Base-by-base conservation (phyloP, 2,329 filamentous ascomycete species). In the Claviceps sp. region DNA sequence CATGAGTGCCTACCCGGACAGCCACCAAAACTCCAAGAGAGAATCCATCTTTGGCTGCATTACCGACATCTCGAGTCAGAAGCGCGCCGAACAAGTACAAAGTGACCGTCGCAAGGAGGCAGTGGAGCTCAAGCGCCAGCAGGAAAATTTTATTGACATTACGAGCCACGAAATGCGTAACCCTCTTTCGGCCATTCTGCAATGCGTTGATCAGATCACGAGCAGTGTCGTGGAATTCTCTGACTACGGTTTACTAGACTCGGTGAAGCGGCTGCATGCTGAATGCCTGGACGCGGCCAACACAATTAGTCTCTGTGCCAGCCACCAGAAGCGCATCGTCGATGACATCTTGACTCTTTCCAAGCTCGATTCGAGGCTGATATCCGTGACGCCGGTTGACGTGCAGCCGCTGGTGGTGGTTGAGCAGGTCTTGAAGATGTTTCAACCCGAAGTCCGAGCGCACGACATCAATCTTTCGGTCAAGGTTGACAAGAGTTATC, bases 51-150 rank as follows among this genome's bases (percentile, higher is more conserved):
- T 89, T 59, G 85, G 85, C 50, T 85, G 82, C 61, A 84, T 93
- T 50, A 90, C 87, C 0, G 87, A 94, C 61, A 94, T 94, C 57
- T 89, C 84, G 24, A 79, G 85, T 51, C 87, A 93, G 64, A 94
- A 94, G 64, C 84, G 83, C 73, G 87, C 87, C 1, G 88, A 93
- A 79, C 52, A 50, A 6, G 48, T 53, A 3, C 52, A 53, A 17
- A 53, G 43, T 59, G 76, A 82, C 42, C 81, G 87, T 54, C 84
- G 86, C 61, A 80, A 89, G 60, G 87, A 91, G 63, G 89, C 87
- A 0, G 79, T 89, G 2, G 85, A 90, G 62, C 75, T 89, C 55
- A 91, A 91, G 64, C 74, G 80, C 19, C 81, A 85, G 56, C 77
- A 81, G 58, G 78, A 81, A 58, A 85, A 85, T 57, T 86, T 85